Evolutionary conservation across 257 asterid species (phyloP).

Genomic region (Solanum pennellii): DNA sequence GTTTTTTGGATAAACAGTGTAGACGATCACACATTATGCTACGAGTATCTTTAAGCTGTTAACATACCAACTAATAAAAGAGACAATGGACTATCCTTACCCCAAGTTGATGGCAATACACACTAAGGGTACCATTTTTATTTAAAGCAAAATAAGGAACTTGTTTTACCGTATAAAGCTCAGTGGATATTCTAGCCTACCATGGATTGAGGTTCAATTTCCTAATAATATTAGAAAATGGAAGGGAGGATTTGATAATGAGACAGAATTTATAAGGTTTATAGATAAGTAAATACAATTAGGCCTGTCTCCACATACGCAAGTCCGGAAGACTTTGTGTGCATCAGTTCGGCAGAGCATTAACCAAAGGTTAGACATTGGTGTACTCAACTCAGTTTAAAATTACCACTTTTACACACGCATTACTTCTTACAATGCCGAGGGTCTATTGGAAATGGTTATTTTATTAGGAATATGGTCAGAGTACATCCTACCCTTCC

Average conservation of each 20-base stretch:
- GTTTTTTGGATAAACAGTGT: background rate
- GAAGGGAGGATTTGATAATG: background rate
- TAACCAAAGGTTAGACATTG: background rate
- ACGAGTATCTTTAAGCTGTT: background rate
- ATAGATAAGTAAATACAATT: background rate
- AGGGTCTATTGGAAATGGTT: background rate
- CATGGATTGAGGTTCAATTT: background rate
- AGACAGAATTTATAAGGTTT: background rate
- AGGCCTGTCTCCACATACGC: constrained; percentile 1
- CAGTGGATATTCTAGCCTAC: background rate
- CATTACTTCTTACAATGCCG: background rate
- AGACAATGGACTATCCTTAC: background rate
- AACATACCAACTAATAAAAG: background rate
- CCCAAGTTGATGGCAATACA: background rate
- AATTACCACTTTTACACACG: background rate
- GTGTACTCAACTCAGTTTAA: background rate
- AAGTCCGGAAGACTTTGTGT: background rate
- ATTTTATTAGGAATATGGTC: background rate
- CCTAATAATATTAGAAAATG: background rate
- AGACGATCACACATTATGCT: background rate
- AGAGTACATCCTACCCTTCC: background rate
- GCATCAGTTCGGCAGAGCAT: background rate
- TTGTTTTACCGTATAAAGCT: background rate
- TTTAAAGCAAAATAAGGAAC: background rate
- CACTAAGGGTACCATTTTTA: background rate